Base-by-base conservation (phyloP, 805 yeast genomes). In the Lipomyces spencermartinsiae region DNA sequence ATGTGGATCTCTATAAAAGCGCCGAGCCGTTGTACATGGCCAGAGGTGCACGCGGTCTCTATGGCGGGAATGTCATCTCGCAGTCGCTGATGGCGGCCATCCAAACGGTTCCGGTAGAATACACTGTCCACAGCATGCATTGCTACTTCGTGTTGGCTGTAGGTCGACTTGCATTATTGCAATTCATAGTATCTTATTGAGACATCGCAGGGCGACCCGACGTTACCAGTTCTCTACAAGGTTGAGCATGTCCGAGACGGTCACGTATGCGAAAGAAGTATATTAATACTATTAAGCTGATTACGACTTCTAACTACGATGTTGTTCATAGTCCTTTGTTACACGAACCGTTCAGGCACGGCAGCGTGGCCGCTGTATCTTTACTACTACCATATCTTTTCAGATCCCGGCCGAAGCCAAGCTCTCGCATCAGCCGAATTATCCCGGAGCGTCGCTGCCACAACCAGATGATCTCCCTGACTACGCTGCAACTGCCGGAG, bases 171-270 rank as follows among this genome's bases (percentile, higher is more conserved):
- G 22, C n/a, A 22, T 31, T 10, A 5, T 31, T 14, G 4, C 25
- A 35, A 3, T 8, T 19, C 33, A 34, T 7, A 22, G 6, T 12
- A 19, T 25, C n/a, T 49, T 29, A n/a, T 64, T 46, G 58, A 51
- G n/a, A 25, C 8, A 54, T 25, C 16, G 12, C 49, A 68, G 69
- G 74, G 74, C 19, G 73, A 69, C 37, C 29, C 67, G 2, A 72
- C 73, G 0, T 69, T 78, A 0, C 84, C 85, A 19, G 83, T 88
- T 72, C 78, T 78, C 8, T 90, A 88, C 76, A 79, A 82, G 46
- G 93, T 90, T 6, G 78, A 76, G 22, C 81, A 80, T 56, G 74
- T 88, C 31, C 81, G 86, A 62, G 84, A 85, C 55, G 89, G 88
- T 8, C 84, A 81, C 56, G 70, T 67, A 57, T 25, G 66, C 57